phyloP scores from a whole-genome alignment of 768 basidiomycete species.

The Kwoniella bestiolae region DNA sequence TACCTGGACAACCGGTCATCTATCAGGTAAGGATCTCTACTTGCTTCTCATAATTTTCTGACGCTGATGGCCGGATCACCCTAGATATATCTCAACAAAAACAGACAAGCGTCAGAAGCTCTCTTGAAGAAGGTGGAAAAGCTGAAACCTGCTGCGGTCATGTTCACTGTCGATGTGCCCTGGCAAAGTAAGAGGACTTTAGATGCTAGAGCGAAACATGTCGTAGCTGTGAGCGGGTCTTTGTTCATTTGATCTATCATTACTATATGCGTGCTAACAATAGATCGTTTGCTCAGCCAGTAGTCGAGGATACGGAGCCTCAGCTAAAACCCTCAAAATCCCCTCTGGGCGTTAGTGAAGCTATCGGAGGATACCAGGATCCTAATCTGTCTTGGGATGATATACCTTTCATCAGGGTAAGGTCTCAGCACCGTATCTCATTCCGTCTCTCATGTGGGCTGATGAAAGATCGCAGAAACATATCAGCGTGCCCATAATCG shows the following conservation, averaged over 20 bases:
- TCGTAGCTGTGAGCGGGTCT: slow-evolving; percentile 8
- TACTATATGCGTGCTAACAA: slow-evolving; percentile 79
- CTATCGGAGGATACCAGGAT: slow-evolving; percentile 56
- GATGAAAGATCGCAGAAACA: slow-evolving; percentile 56
- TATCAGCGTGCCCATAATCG: slow-evolving; percentile 60
- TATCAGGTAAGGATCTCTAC: slow-evolving; percentile 56
- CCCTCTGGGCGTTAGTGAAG: slow-evolving; percentile 50
- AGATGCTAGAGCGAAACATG: slow-evolving; percentile 71
- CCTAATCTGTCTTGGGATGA: slow-evolving; percentile 57
- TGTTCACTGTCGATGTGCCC: slow-evolving; percentile 73
- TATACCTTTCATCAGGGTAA: slow-evolving; percentile 49
- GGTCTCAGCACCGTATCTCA: neutral
- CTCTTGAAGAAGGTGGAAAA: slow-evolving; percentile 72
- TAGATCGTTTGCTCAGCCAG: slow-evolving; percentile 80
- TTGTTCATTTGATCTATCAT: neutral
- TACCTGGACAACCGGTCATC: neutral
- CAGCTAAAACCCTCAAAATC: slow-evolving; percentile 44
- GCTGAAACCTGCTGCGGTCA: slow-evolving; percentile 82
- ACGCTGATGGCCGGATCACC: slow-evolving; percentile 47
- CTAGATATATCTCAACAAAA: slow-evolving; percentile 77
- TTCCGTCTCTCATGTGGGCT: neutral
- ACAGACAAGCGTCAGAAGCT: slow-evolving; percentile 68
- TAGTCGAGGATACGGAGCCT: slow-evolving; percentile 62
- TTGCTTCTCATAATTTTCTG: slow-evolving; percentile 56
- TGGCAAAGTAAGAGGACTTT: slow-evolving; percentile 63